Base-by-base conservation (phyloP, 306 rosid species). In the Pyrus bretschneideri region DNA sequence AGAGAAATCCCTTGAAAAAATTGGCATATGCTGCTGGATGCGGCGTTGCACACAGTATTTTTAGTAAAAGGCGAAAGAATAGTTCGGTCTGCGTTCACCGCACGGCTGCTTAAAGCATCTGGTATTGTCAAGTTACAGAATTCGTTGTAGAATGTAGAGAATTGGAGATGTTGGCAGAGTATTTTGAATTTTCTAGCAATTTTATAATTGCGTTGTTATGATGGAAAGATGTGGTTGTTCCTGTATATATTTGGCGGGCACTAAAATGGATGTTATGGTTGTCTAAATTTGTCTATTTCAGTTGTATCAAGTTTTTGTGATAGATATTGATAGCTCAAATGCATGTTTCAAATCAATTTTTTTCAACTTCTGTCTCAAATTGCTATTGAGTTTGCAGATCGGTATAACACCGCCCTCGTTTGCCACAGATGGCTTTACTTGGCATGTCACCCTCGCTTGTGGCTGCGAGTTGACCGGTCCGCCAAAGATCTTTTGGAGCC, bases 351-450 rank as follows among this genome's bases (percentile, higher is more conserved):
- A 60, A 72, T 79, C 57, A 59, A 52, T 44, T 79, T 73, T 58
- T 58, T 75, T 72, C 78, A 42, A 72, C 72, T 78, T 82, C 79
- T 83, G 87, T 93, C 91, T 86, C 86, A 54, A 73, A 77, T 83
- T 86, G 85, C 83, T 86, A 87, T 87, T 89, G 98, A 89, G 96
- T 85, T 89, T 95, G 98, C 98, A 95, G 98, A 95, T 92, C 96
- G 97, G 91, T 90, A 92, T 95, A 92, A 95, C 93, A 80, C 97
- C 83, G 98, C 98, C 92, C 96, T 95, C 92, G 98, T 92, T 92
- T 95, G 97, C 98, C 91, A 85, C 98, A 95, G 97, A 90, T 95
- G 97, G 97, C 85, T 85, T 69, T 88, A 86, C 88, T 81, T 95
- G 91, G 97, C 97, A 10, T 95, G 98, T 85, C 97, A 95, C 77